Evolutionary conservation across 2,329 filamentous ascomycete species (phyloP).

Genomic region (Diaporthe citrichinensis): DNA sequence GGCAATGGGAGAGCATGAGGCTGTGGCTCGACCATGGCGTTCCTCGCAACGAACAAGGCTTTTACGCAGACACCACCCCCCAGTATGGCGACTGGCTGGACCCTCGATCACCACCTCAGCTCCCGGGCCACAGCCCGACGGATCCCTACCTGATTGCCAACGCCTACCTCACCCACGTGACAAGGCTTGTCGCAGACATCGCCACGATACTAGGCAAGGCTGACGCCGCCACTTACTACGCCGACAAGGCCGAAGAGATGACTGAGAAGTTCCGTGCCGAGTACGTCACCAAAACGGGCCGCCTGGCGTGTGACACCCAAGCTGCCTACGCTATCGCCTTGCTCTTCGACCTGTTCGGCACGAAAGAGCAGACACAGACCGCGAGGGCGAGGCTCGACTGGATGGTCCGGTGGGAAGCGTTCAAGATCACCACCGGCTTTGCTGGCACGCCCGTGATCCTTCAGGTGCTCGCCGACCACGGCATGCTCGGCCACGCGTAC

Average conservation of each 20-base stretch:
- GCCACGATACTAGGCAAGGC: conserved; percentile 44
- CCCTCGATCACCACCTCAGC: conserved; percentile 52
- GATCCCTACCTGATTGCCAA: conserved; percentile 54
- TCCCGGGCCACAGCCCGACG: conserved; percentile 51
- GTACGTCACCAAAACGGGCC: conserved; percentile 45
- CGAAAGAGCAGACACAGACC: conserved; percentile 35
- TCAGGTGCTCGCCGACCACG: conserved; percentile 44
- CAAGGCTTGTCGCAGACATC: conserved; percentile 47
- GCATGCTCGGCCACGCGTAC: conserved; percentile 55
- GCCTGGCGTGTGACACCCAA: conserved; percentile 47
- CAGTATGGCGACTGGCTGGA: conserved; percentile 59
- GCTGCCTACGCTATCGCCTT: conserved; percentile 45
- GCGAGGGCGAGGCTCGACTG: conserved; percentile 37
- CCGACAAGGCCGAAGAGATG: conserved; percentile 42
- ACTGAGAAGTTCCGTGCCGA: conserved; percentile 47
- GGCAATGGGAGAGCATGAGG: conserved; percentile 50
- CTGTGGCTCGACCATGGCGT: conserved; percentile 50
- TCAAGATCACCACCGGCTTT: conserved; percentile 39
- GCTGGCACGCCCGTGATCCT: conserved; percentile 40
- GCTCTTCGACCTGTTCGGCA: conserved; percentile 44
- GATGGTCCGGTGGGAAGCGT: conserved; percentile 32
- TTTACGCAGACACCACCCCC: conserved; percentile 51
- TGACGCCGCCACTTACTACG: conserved; percentile 44
- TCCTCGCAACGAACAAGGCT: conserved; percentile 46
- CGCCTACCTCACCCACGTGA: conserved; percentile 54